phyloP scores from a whole-genome alignment of 345 rosid genomes.

The Eucalyptus fibrosa region DNA sequence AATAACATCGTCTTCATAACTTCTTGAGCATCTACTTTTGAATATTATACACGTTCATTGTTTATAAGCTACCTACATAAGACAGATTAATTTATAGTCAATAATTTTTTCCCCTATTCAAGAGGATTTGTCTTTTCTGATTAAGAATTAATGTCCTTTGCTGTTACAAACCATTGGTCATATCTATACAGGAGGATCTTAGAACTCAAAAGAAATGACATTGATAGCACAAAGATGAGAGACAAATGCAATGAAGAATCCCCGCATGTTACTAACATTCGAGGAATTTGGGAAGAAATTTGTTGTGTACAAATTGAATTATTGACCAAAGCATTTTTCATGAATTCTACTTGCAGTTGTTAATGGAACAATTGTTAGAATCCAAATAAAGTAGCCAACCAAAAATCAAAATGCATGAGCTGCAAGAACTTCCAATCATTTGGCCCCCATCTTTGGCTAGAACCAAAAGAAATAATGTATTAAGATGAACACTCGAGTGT shows the following conservation, averaged over 20 bases:
- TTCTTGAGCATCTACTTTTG: no score
- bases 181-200: neutral
- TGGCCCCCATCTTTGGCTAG: neutral
- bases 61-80: neutral
- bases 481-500: neutral
- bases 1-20: no score
- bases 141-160: neutral
- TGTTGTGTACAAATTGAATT: neutral
- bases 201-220: neutral
- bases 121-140: neutral
- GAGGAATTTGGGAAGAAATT: neutral
- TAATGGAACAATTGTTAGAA: neutral
- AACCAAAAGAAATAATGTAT: neutral
- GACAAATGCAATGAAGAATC: neutral
- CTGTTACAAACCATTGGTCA: neutral
- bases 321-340: neutral
- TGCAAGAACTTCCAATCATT: neutral
- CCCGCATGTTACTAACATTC: neutral
- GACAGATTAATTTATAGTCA: neutral
- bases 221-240: neutral
- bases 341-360: neutral
- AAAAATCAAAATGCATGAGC: neutral
- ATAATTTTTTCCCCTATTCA: neutral
- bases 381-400: neutral
- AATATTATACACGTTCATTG: neutral